Base-by-base conservation (phyloP, 164 flowering plant genomes). In the Annona cherimola region DNA sequence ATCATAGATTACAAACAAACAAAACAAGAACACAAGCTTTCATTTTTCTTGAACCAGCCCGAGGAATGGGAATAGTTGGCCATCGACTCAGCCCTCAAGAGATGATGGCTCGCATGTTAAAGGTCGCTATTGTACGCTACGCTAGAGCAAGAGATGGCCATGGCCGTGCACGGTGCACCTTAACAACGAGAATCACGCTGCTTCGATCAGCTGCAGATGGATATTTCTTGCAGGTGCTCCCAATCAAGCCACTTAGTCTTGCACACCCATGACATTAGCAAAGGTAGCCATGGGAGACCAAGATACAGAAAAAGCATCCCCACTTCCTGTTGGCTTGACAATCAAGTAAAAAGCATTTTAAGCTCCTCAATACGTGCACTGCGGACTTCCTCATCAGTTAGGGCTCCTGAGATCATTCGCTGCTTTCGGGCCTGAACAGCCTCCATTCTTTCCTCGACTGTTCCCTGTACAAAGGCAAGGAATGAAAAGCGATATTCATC, bases 381-480 rank as follows among this genome's bases (percentile, higher is more conserved):
- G 63, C 97, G 87, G 54, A 96, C 94, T 88, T 96, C 99, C 78
- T 91, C 95, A 81, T 96, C 99, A 60, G 97, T 96, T 73, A 93
- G 85, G 46, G 99, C 99, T 78, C 99, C 98, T 41, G 99, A 80
- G 39, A 96, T 96, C 91, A 93, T 74, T 42, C 90, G 81, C 75
- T 93, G 99, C 74, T 96, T 93, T n/a, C 98, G 86, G 14, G 98
- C 97, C 82, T 96, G 96, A 67, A 93, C 99, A 71, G 93, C 94
- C 78, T 88, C 96, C 98, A 96, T 93, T 81, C 94, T 86, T 78
- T 96, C 96, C 81, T 96, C 99, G 26, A 96, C 99, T 2, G 97
- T 89, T 40, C 96, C 99, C 98, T 96, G 84, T 74, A 26, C 35
- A 26, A 26, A 26, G 35, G 35, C 35, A 26, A 26, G 35, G 35